Base-by-base conservation (phyloP, 768 basidiomycete species). In the Mycena pura region DNA sequence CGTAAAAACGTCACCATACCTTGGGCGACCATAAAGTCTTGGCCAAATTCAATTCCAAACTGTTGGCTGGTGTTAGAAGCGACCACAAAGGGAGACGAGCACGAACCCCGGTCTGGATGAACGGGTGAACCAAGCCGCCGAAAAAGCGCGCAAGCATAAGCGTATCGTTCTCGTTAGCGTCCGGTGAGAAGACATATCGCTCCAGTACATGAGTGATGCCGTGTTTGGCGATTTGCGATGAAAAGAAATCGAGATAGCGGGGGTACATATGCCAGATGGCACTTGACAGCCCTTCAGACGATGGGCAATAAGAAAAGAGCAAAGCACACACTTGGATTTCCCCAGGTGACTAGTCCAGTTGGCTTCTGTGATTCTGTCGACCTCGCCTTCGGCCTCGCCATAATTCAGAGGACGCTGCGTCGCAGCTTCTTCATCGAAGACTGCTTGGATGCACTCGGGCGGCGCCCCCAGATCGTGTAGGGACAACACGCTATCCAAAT, bases 161-260 rank as follows among this genome's bases (percentile, higher is more conserved):
- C 11, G 61, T 64, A 3, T 72, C 77, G 14, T 72, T 63, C 28
- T 51, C 65, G 41, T 80, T 79, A 6, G 73, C 78, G 6, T 72
- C 67, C 0, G 62, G 46, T 14, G 66, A 65, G 60, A 87, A 86
- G 0, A 87, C 66, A 62, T 80, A 86, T 57, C 73, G 73, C 66
- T 87, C 85, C 3, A 87, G 62, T 1, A 78, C 72, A 13, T 72
- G 74, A 6, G 73, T 61, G 0, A 70, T 73, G 0, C 85, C 85
- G 1, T 71, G 52, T 15, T 71, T 61, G 15, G 69, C 65, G 5
- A 87, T 72, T 39, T 77, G 75, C 2, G 70, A 58, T 0, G 78
- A 69, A 67, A 86, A 80, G 69, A 78, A 81, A 13, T 67, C 67
- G 31, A 78, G 67, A 21, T 41, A 55, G 24, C 56, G 52, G 5